phyloP scores from a whole-genome alignment of 495 filamentous ascomycete species.

The Aspergillus funiculosus region DNA sequence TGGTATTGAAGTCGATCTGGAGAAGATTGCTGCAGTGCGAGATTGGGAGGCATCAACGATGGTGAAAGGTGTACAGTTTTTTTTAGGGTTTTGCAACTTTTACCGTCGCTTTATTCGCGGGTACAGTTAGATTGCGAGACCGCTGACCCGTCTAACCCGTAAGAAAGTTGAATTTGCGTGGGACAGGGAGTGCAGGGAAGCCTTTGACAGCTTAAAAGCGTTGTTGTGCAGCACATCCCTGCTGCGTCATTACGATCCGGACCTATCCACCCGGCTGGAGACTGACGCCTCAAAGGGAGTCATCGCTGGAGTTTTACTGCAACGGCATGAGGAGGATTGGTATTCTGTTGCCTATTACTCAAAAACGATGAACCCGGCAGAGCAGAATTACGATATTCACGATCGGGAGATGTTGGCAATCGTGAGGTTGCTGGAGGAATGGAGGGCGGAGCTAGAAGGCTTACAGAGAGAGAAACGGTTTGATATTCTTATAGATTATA shows the following conservation, averaged over 20 bases:
- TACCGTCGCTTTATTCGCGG: slow-evolving; percentile 25
- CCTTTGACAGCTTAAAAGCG: not conserved
- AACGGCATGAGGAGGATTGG: slow-evolving; percentile 1
- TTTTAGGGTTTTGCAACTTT: slow-evolving; percentile 31
- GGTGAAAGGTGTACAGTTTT: slow-evolving; percentile 20
- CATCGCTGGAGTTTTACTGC: slow-evolving; percentile 2
- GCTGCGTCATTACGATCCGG: slow-evolving; percentile 5
- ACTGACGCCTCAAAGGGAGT: slow-evolving; percentile 15
- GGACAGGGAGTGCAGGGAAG: not conserved
- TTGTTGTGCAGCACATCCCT: not conserved
- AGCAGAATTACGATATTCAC: slow-evolving; percentile 31
- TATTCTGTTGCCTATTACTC: slow-evolving; percentile 23
- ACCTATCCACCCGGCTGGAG: slow-evolving; percentile 11
- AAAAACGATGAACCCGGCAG: slow-evolving; percentile 18
- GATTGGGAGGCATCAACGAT: slow-evolving; percentile 16
- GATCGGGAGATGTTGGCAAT: slow-evolving; percentile 27
- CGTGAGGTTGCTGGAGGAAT: slow-evolving; percentile 25
- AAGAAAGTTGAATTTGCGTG: slow-evolving; percentile 6
- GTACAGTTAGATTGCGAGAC: slow-evolving; percentile 18
- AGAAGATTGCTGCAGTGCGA: slow-evolving; percentile 15
- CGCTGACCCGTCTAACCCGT: slow-evolving; percentile 1
- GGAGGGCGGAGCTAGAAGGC: slow-evolving; percentile 21
- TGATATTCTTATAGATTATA: slow-evolving; percentile 14
- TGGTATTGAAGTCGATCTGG: not conserved
- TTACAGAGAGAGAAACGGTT: not conserved